Evolutionary conservation across 192 early-diverging fungal genomes (phyloP).

Genomic region (Entomortierella beljakovae): DNA sequence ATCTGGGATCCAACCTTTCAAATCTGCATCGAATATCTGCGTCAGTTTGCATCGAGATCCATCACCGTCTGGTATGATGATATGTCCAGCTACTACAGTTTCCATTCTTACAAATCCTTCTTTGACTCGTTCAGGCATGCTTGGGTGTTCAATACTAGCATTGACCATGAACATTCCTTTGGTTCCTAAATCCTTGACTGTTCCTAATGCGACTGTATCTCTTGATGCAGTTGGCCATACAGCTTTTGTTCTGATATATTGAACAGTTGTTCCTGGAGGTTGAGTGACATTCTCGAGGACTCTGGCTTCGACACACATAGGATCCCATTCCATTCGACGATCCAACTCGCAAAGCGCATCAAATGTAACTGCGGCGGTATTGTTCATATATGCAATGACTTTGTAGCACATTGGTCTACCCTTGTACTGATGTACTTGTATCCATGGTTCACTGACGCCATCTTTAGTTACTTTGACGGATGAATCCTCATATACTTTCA

Average conservation of each 20-base stretch:
- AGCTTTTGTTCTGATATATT: constrained; percentile 51
- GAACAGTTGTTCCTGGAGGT: constrained; percentile 31
- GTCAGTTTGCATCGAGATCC: constrained; percentile 16
- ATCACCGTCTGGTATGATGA: constrained; percentile 27
- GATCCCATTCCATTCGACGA: constrained; percentile 38
- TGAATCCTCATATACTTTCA: constrained; percentile 34
- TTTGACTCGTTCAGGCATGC: constrained; percentile 45
- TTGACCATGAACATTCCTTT: constrained; percentile 42
- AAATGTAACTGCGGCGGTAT: constrained; percentile 43
- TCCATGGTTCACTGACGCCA: constrained; percentile 1
- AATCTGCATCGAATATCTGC: constrained; percentile 48
- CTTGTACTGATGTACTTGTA: constrained; percentile 48
- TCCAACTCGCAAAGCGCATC: constrained; percentile 39
- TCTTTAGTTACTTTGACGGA: not conserved
- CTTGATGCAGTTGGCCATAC: constrained; percentile 52
- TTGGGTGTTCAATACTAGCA: constrained; percentile 28
- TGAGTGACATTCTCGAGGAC: constrained; percentile 20
- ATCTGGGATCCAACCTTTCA: constrained; percentile 55
- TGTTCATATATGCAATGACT: constrained; percentile 35
- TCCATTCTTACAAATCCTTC: constrained; percentile 49
- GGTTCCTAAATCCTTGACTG: constrained; percentile 29
- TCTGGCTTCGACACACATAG: constrained; percentile 46
- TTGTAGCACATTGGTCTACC: constrained; percentile 51
- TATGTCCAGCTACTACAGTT: constrained; percentile 38
- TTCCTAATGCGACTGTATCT: constrained; percentile 44